Conservation (phyloP, 805 yeast genomes). For the Candida boleticola region DNA sequence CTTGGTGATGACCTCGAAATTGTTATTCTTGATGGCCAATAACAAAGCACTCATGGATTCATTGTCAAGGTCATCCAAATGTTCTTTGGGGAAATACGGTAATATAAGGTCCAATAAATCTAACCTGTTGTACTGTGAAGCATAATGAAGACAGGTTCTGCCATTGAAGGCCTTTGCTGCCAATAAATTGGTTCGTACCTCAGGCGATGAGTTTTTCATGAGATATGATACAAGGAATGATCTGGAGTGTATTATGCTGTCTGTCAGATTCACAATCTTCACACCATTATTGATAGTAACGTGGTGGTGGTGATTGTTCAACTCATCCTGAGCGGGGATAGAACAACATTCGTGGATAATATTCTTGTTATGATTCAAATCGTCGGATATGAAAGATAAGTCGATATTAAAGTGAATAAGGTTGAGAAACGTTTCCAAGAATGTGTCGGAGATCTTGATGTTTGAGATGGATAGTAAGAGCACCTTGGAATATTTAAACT, state of each 20-base stretch:
- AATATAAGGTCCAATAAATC: slow-evolving; percentile 44
- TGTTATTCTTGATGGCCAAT: slow-evolving; percentile 70
- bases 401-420: slow-evolving; percentile 50
- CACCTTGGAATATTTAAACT: slow-evolving; percentile 56
- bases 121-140: slow-evolving; percentile 55
- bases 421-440: slow-evolving; percentile 50
- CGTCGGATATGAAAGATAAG: slow-evolving; percentile 64
- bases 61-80: slow-evolving; percentile 57
- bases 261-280: slow-evolving; percentile 35
- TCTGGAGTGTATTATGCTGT: slow-evolving; percentile 37
- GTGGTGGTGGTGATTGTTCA: slow-evolving; percentile 18
- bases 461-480: slow-evolving; percentile 68
- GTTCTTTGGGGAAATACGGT: slow-evolving; percentile 31
- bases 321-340: slow-evolving; percentile 31
- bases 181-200: slow-evolving; percentile 20
- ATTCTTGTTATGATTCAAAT: slow-evolving; percentile 52
- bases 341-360: slow-evolving; percentile 69
- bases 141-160: slow-evolving; percentile 83
- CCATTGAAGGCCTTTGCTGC: slow-evolving; percentile 62
- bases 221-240: slow-evolving; percentile 34
- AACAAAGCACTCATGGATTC: slow-evolving; percentile 81
- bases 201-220: slow-evolving; percentile 19
- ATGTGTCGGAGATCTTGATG: slow-evolving; percentile 61
- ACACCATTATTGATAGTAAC: slow-evolving; percentile 44
- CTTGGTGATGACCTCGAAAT: slow-evolving; percentile 40